Evolutionary conservation across 192 early-diverging fungal genomes (phyloP), one percentile per base, ranked within the genome.

Genomic region (Podila epicladia): DNA sequence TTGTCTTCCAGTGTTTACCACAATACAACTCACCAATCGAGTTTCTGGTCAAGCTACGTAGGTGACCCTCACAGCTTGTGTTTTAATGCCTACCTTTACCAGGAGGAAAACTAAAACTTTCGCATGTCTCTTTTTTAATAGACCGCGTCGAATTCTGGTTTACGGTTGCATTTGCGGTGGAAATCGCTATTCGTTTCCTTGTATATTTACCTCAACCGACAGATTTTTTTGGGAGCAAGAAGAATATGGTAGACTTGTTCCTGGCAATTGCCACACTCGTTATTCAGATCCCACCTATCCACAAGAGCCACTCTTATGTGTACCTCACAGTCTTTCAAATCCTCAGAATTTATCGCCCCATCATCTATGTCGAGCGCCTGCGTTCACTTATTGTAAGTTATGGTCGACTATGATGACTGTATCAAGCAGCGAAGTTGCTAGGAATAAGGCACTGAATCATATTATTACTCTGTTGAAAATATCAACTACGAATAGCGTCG

Each of bases 251-350:
- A 0, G 89, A 90, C 63, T 50, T 89, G n/a, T 63, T 84, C 29
- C 50, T 90, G 55, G 86, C 82, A 13, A 37, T 85, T 24, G 35
- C 83, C 5, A 89, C 87, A 0, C 76, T 86, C 37, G 63, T 89
- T 3, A 90, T 90, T 31, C 85, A 86, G 71, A 83, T 89, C 37
- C 87, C 89, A 24, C 15, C 62, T 17, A 87, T 90, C 64, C 84
- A 74, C 12, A 70, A 73, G 12, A 80, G 65, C 4, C 22, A 50
- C 19, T 74, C 65, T 8, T 90, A 87, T 75, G 65, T 85, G 51
- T 90, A 86, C 62, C 66, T 90, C 20, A 85, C 86, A 20, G 82
- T 82, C 5, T 90, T 90, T 64, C 89, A 87, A 65, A 78, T 90
- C 2, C 12, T 87, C 5, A 68, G 89, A 58, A 77, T 84, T 22